These are phyloP conservation scores for Dryas drummondii DNA, from an alignment of 306 rosid genomes.

Conservation along the genomic window DNA sequence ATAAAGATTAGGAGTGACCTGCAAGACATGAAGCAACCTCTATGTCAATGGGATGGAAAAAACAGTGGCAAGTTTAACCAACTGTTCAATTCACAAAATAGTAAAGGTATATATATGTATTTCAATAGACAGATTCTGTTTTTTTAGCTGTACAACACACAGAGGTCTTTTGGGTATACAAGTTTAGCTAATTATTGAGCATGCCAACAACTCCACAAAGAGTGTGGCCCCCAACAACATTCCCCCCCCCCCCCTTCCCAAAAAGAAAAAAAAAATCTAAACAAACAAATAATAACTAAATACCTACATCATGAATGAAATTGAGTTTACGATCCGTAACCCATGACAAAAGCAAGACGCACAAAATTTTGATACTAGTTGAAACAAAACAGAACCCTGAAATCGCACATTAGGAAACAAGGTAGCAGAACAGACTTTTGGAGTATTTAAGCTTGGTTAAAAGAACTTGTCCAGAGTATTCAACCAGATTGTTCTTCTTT, in stretches of 20 bases:
- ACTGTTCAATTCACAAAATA: neutral
- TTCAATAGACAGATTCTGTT: neutral
- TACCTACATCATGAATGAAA: neutral
- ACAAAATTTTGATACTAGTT: neutral
- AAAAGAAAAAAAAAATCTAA: neutral
- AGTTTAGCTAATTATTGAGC: too few species aligned
- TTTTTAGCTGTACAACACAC: neutral
- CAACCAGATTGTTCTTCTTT: neutral
- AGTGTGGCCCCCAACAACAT: neutral
- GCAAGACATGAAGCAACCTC: slow-evolving; percentile 28
- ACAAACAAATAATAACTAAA: neutral
- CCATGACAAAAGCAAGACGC: neutral
- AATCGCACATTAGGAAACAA: neutral
- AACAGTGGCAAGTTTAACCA: neutral
- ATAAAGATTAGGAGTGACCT: slow-evolving; percentile 97
- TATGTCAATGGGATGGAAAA: slow-evolving; percentile 11
- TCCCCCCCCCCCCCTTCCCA: neutral
- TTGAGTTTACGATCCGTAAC: neutral
- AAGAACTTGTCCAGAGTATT: neutral
- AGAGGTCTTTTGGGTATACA: neutral
- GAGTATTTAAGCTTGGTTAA: neutral
- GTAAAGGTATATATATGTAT: neutral
- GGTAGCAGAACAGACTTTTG: neutral
- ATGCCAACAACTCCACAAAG: too few species aligned
- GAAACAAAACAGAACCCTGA: neutral